Evolutionary conservation across 495 filamentous ascomycete species (phyloP).

Genomic region (Neurospora sp.): DNA sequence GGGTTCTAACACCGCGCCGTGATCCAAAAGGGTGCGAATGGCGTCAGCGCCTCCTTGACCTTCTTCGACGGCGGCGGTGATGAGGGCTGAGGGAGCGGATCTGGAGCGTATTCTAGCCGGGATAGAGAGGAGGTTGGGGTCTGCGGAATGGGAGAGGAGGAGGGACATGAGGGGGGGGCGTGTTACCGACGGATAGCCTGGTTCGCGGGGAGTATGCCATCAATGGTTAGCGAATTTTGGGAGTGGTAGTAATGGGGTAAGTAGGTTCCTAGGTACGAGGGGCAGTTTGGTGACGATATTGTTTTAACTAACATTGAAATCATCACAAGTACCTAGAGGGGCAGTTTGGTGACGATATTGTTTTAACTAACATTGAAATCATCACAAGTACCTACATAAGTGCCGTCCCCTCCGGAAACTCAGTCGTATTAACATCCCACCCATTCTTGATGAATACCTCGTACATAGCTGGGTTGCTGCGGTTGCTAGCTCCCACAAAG

Average conservation of each 20-base stretch:
- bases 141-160: neutral
- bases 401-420: neutral
- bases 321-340: too few relatives aligned
- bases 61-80: neutral
- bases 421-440: neutral
- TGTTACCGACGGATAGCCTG: neutral
- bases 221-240: too few relatives aligned
- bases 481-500: accelerated
- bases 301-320: too few relatives aligned
- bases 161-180: neutral
- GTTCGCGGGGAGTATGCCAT: too few relatives aligned
- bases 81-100: neutral
- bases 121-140: neutral
- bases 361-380: too few relatives aligned
- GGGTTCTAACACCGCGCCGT: neutral
- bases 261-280: too few relatives aligned
- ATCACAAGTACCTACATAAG: neutral
- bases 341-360: too few relatives aligned
- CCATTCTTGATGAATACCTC: neutral
- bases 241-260: too few relatives aligned
- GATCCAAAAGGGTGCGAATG: neutral
- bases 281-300: too few relatives aligned
- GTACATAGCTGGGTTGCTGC: neutral
- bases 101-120: neutral
- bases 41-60: neutral